These are phyloP conservation scores for Amanita brunnescens DNA, from an alignment of 768 basidiomycete genomes.

Conservation along the genomic window DNA sequence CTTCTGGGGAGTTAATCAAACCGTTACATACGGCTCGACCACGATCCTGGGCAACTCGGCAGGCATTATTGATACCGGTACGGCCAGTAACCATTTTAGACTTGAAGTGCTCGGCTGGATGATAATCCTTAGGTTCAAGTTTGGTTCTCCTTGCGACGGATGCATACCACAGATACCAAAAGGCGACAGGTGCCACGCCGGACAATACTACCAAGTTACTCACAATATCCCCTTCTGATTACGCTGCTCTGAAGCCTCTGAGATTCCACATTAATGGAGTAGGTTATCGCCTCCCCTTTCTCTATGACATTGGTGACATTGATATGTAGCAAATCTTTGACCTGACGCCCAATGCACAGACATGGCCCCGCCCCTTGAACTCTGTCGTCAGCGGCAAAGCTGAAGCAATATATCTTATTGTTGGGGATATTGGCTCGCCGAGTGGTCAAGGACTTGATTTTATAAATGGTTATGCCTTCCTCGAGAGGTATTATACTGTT, in stretches of 20 bases:
- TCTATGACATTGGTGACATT: constrained; percentile 26
- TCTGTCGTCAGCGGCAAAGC: constrained; percentile 43
- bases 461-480: constrained; percentile 35
- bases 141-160: constrained; percentile 39
- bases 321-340: too few species aligned
- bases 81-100: neutral
- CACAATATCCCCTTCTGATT: constrained; percentile 42
- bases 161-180: constrained; percentile 34
- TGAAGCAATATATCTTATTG: constrained; percentile 45
- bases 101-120: neutral
- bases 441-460: constrained; percentile 58
- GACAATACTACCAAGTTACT: constrained; percentile 45
- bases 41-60: constrained; percentile 37
- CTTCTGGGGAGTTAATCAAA: constrained; percentile 58
- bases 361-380: constrained; percentile 59
- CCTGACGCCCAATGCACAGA: constrained; percentile 57
- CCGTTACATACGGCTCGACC: constrained; percentile 40
- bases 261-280: constrained; percentile 47
- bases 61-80: constrained; percentile 55
- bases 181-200: constrained; percentile 35
- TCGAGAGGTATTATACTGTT: constrained; percentile 56
- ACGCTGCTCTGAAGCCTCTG: constrained; percentile 40
- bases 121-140: constrained; percentile 31
- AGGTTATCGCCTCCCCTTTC: constrained; percentile 12
- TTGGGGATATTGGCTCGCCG: constrained; percentile 39